Evolutionary conservation across 495 filamentous ascomycete species (phyloP).

Genomic region (Xylaria telfairii): DNA sequence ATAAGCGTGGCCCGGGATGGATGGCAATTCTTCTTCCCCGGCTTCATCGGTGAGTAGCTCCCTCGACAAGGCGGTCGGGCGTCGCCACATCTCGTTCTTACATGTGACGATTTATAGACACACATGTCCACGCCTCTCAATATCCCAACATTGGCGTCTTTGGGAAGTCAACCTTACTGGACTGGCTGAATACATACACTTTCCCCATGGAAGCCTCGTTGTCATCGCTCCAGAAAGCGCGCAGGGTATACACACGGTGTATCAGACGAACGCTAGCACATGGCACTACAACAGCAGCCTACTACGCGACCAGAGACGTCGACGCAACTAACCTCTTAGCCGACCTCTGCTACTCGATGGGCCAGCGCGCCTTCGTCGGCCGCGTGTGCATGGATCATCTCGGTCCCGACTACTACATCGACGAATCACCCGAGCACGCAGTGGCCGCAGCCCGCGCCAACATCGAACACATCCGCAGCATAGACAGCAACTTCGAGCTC

Average conservation of each 20-base stretch:
- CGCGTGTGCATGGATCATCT: slow-evolving; percentile 89
- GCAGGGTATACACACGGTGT: slow-evolving; percentile 73
- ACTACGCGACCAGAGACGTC: slow-evolving; percentile 89
- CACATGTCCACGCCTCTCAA: slow-evolving; percentile 92
- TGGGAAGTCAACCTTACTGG: slow-evolving; percentile 83
- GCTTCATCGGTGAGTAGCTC: slow-evolving; percentile 75
- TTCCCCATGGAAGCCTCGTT: slow-evolving; percentile 88
- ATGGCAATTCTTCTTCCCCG: slow-evolving; percentile 93
- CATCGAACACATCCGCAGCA: slow-evolving; percentile 68
- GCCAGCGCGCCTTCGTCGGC: slow-evolving; percentile 90
- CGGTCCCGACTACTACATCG: slow-evolving; percentile 76
- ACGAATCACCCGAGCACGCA: slow-evolving; percentile 63
- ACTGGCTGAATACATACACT: slow-evolving; percentile 94
- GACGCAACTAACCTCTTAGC: slow-evolving; percentile 86
- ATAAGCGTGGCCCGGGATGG: slow-evolving; percentile 46
- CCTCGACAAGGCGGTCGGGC: slow-evolving; percentile 13
- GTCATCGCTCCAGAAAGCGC: slow-evolving; percentile 50
- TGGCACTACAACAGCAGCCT: slow-evolving; percentile 89
- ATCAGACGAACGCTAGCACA: slow-evolving; percentile 80
- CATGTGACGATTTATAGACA: slow-evolving; percentile 60
- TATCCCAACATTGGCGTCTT: slow-evolving; percentile 93
- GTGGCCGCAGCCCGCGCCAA: slow-evolving; percentile 62
- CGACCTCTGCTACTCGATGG: slow-evolving; percentile 71
- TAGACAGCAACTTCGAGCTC: slow-evolving; percentile 64
- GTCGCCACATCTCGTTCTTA: slow-evolving; percentile 13